These are phyloP conservation scores for Tulasnella sp. DNA, from an alignment of 768 basidiomycete species.

Conservation along the genomic window DNA sequence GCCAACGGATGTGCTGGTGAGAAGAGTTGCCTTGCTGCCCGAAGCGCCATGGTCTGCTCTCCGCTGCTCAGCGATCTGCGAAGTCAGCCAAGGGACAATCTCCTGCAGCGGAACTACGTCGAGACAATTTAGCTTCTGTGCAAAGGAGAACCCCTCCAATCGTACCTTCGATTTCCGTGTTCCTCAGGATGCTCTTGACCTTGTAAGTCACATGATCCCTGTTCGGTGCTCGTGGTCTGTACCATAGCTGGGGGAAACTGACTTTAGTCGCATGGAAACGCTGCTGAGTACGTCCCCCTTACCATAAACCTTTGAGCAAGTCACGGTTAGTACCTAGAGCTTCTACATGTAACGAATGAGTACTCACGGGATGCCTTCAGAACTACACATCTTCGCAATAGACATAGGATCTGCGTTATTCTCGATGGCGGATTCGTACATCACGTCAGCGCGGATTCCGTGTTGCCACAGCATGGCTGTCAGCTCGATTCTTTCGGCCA, in stretches of 20 bases:
- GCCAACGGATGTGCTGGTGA: neutral
- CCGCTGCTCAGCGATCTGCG: conserved; percentile 76
- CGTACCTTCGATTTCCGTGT: conserved; percentile 70
- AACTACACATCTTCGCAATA: conserved; percentile 59
- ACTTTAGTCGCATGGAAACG: neutral
- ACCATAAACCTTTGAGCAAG: neutral
- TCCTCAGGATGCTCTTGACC: conserved; percentile 76
- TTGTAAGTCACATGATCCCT: conserved; percentile 69
- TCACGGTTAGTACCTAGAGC: neutral
- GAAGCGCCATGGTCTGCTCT: conserved; percentile 49
- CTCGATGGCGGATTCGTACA: conserved; percentile 73
- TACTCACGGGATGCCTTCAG: conserved; percentile 79
- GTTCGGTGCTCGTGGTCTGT: conserved; percentile 52
- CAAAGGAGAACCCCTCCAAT: neutral
- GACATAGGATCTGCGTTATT: conserved; percentile 50
- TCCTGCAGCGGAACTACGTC: conserved; percentile 58
- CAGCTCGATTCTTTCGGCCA: conserved; percentile 75
- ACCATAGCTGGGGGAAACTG: conserved; percentile 45
- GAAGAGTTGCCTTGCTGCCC: neutral
- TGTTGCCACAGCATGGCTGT: conserved; percentile 74
- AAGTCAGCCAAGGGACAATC: conserved; percentile 68
- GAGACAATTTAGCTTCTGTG: neutral
- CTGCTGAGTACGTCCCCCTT: neutral
- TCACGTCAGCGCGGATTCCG: conserved; percentile 79
- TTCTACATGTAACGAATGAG: neutral